Evolutionary conservation across 768 basidiomycete genomes (phyloP), one percentile per base, ranked within the genome.

Genomic region (Leccinum disarticulatum): DNA sequence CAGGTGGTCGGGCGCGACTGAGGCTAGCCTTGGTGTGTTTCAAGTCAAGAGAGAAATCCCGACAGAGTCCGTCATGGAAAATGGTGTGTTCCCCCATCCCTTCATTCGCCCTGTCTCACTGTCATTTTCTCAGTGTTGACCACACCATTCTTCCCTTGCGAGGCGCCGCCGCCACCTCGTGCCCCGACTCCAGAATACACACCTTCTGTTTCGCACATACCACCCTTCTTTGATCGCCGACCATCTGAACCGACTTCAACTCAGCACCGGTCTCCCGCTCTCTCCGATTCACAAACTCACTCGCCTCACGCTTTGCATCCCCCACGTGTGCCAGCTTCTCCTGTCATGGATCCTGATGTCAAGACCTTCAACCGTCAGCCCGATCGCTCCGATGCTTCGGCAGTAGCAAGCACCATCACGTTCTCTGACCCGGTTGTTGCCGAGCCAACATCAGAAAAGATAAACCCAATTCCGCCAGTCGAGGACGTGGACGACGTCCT

Each of bases 31-130:
- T 51, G 25, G 13, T 19, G 52, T 56, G 7, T 50, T 15, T 35
- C 51, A 41, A 41, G 6, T 38, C 41, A 46, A 30, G 19, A 47
- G 31, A 31, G 41, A 38, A 17, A 22, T 47, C 30, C 22, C 28
- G 31, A 48, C 9, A 3, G 55, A 19, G 17, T 19, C 25, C 52
- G 22, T 54, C 22, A 6, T n/a, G 19, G 52, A 58, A 57, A 41
- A 55, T 36, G 58, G 67, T 72, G 38, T 46, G 61, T 28, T 25
- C 19, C 22, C 30, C 15, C 36, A 31, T 36, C 22, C 41, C 10
- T 38, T 54, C 28, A 17, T 62, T 22, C 38, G 17, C 51, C 13
- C 22, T 25, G 33, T 61, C 65, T 71, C 54, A 64, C 25, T 31
- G 0, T 17, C 19, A 46, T 31, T 51, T 31, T 48, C 27, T n/a